Evolutionary conservation across 345 rosid species (phyloP).

Genomic region (Melastoma malabathricum): DNA sequence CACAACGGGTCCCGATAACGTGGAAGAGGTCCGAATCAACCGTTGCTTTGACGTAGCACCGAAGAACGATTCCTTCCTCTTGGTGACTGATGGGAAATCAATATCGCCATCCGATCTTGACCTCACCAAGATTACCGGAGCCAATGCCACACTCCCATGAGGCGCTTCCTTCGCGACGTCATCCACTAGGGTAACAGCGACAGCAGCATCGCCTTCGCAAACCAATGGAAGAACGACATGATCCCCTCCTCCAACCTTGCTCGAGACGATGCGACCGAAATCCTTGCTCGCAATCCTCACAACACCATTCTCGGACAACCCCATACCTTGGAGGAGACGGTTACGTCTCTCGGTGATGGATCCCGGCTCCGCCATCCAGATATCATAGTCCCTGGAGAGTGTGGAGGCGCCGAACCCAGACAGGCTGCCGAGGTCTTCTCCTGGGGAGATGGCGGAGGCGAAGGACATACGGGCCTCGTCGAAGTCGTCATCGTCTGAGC

Average conservation of each 20-base stretch:
- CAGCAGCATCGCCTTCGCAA: neutral
- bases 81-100: conserved; percentile 28
- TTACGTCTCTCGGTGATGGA: conserved; percentile 63
- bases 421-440: conserved; percentile 13
- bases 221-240: neutral
- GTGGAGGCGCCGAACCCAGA: conserved; percentile 6
- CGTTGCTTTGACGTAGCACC: conserved; percentile 53
- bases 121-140: conserved; percentile 35
- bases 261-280: conserved; percentile 16
- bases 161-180: conserved; percentile 4
- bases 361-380: conserved; percentile 89
- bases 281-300: conserved; percentile 18
- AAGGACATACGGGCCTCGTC: conserved; percentile 66
- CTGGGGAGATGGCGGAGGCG: conserved; percentile 33
- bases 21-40: conserved; percentile 49
- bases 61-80: conserved; percentile 56
- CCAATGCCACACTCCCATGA: conserved; percentile 4
- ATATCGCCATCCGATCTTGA: conserved; percentile 69
- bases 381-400: conserved; percentile 38
- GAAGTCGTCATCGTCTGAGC: conserved; percentile 61
- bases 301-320: conserved; percentile 33
- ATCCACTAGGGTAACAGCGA: neutral
- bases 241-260: conserved; percentile 5
- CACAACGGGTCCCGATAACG: conserved; percentile 23
- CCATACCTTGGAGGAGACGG: conserved; percentile 68